Conservation (phyloP, 2,329 filamentous ascomycete genomes). For the Phyllosticta ampelicida region DNA sequence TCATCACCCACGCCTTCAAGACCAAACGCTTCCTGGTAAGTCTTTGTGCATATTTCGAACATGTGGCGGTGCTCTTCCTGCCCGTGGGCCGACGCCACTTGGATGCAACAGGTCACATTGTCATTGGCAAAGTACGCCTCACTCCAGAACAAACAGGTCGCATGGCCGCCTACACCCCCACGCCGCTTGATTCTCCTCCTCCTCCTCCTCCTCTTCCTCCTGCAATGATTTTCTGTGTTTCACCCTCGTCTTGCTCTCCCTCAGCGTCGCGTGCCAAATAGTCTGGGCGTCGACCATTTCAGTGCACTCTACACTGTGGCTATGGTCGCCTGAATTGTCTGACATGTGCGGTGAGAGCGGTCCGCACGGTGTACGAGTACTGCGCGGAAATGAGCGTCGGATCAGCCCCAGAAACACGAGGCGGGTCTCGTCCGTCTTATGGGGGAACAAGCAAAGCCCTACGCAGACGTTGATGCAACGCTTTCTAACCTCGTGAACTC, state of each 20-base stretch:
- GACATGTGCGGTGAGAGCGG: neutral
- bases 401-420: neutral
- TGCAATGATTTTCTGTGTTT: neutral
- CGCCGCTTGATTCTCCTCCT: neutral
- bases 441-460: conserved; percentile 14
- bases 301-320: neutral
- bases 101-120: neutral
- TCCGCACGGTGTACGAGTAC: neutral
- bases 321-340: neutral
- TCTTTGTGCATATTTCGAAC: neutral
- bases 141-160: neutral
- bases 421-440: neutral
- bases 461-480: conserved; percentile 12
- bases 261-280: neutral
- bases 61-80: neutral
- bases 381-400: neutral
- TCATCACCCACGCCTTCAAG: conserved; percentile 41
- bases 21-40: conserved; percentile 25
- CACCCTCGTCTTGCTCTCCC: neutral
- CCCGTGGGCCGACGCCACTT: neutral
- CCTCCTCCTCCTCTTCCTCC: too few species aligned
- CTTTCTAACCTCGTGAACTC: neutral
- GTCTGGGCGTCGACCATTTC: neutral
- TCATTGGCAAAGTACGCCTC: neutral
- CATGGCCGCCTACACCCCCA: neutral